Evolutionary conservation across 306 rosid genomes (phyloP).

Genomic region (Dalbergia cochinchinensis): DNA sequence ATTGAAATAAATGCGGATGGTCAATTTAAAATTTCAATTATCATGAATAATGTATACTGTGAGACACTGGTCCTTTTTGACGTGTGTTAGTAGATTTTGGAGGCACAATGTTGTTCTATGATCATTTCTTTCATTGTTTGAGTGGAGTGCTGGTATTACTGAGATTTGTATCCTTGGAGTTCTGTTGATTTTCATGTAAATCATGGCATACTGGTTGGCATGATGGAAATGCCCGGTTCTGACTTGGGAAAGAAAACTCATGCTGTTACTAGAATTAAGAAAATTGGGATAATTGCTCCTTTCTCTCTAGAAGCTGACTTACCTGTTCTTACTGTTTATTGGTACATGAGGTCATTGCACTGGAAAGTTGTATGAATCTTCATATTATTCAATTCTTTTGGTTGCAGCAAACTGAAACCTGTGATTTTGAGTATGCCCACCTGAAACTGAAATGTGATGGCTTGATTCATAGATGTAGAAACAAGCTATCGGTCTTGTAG

Average conservation of each 20-base stretch:
- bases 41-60: conserved; percentile 2
- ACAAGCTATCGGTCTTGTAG: neutral
- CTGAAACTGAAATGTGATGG: neutral
- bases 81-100: conserved; percentile 15
- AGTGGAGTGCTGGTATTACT: neutral
- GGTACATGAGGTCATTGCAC: conserved; percentile 18
- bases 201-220: conserved; percentile 12
- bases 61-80: conserved; percentile 7
- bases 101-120: conserved; percentile 5
- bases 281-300: conserved; percentile 7
- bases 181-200: conserved; percentile 24
- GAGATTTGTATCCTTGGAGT: neutral
- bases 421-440: neutral
- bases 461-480: too few relatives aligned
- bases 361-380: neutral
- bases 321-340: neutral
- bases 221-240: neutral
- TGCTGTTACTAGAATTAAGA: conserved; percentile 20
- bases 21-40: conserved; percentile 16
- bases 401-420: conserved; percentile 14
- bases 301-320: neutral
- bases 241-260: conserved; percentile 16
- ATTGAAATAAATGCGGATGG: conserved; percentile 23
- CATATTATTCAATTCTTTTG: neutral
- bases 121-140: conserved; percentile 7